Evolutionary conservation across 2,329 filamentous ascomycete species (phyloP).

Genomic region (Monilinia polystroma): DNA sequence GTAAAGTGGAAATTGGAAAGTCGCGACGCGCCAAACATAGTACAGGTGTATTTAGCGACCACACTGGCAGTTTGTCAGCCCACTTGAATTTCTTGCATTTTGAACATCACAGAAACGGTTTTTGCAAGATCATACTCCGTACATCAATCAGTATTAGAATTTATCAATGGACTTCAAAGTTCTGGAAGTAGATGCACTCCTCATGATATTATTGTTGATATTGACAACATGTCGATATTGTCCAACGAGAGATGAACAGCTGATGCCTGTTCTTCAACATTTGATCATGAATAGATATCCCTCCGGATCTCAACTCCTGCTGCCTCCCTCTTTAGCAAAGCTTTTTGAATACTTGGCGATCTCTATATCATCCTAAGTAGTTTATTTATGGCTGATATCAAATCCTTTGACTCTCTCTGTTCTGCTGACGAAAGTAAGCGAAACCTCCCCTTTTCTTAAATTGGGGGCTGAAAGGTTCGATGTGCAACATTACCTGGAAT

Average conservation of each 20-base stretch:
- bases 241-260: neutral
- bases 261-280: neutral
- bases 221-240: neutral
- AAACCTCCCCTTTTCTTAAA: constrained; percentile 12
- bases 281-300: neutral
- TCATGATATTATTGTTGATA: neutral
- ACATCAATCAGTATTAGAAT: neutral
- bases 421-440: neutral
- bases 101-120: neutral
- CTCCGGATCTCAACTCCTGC: no score
- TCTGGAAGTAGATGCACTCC: neutral
- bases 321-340: no score
- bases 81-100: constrained; percentile 9
- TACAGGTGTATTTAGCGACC: neutral
- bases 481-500: constrained; percentile 16
- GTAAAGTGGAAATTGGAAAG: constrained; percentile 18
- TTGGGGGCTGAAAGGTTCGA: constrained; percentile 14
- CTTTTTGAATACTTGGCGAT: neutral
- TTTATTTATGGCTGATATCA: neutral
- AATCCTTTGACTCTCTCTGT: neutral
- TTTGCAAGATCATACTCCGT: no score
- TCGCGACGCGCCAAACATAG: constrained; percentile 23
- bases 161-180: neutral
- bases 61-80: neutral
- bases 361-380: neutral